phyloP scores from a whole-genome alignment of 2,329 filamentous ascomycete genomes.

The Oidium heveae region DNA sequence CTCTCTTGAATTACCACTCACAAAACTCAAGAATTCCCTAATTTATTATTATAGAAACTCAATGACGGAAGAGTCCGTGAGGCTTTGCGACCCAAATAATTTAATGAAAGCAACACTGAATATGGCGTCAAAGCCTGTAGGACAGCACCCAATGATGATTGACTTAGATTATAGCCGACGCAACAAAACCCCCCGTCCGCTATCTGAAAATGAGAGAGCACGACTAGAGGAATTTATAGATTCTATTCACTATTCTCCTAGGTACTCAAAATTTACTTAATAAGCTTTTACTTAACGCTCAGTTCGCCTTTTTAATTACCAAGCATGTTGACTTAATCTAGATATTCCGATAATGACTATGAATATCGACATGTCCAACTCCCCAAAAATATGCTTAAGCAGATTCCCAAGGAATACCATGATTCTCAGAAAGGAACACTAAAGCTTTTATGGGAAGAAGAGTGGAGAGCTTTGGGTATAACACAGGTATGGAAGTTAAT shows the following conservation, averaged over 20 bases:
- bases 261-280: conserved; percentile 25
- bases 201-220: conserved; percentile 59
- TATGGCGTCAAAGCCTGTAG: not conserved
- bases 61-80: too few relatives aligned
- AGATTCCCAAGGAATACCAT: conserved; percentile 85
- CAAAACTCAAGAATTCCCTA: too few relatives aligned
- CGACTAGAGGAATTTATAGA: conserved; percentile 80
- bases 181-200: conserved; percentile 60
- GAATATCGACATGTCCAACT: conserved; percentile 97
- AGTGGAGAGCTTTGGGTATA: conserved; percentile 92
- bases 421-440: conserved; percentile 72
- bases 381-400: conserved; percentile 94
- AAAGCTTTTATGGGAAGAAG: conserved; percentile 93
- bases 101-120: not conserved
- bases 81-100: not conserved
- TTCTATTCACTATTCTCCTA: conserved; percentile 79
- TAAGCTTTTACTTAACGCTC: not conserved
- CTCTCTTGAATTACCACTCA: too few relatives aligned
- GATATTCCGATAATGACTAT: conserved; percentile 78
- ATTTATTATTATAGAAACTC: too few relatives aligned
- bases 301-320: not conserved
- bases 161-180: conserved; percentile 46
- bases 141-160: not conserved
- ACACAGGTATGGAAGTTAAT: conserved; percentile 44
- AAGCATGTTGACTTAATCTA: conserved; percentile 16